Conservation (phyloP, 176 grass and related monocot species). For the Carex cristatella region DNA sequence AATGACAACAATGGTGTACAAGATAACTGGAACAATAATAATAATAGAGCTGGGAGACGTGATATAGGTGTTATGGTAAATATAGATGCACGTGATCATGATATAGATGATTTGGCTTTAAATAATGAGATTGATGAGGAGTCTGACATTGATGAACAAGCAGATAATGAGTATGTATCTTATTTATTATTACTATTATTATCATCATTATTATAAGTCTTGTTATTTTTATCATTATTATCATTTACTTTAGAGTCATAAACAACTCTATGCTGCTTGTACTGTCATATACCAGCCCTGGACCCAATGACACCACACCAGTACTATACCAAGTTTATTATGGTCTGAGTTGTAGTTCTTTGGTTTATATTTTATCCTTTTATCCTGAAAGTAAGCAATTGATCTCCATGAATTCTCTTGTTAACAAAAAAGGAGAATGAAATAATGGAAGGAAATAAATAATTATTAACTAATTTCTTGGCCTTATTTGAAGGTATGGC, state of each 20-base stretch:
- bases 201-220: not conserved
- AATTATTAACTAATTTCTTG: not conserved
- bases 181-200: not conserved
- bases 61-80: constrained; percentile 51
- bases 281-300: not conserved
- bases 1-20: constrained; percentile 66
- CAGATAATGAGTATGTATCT: constrained; percentile 78
- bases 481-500: constrained; percentile 57
- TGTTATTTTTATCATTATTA: not conserved
- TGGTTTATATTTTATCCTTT: not conserved
- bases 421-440: not conserved
- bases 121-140: constrained; percentile 60
- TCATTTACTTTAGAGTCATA: not conserved
- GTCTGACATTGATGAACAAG: constrained; percentile 72
- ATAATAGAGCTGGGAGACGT: constrained; percentile 48
- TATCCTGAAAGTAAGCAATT: not conserved
- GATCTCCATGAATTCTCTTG: not conserved
- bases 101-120: constrained; percentile 46
- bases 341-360: not conserved
- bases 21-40: constrained; percentile 62
- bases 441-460: not conserved
- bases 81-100: constrained; percentile 42
- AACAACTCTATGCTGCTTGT: not conserved
- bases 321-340: not conserved
- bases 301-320: not conserved